Evolutionary conservation across 805 yeast species (phyloP).

Genomic region (Candida ortonii): DNA sequence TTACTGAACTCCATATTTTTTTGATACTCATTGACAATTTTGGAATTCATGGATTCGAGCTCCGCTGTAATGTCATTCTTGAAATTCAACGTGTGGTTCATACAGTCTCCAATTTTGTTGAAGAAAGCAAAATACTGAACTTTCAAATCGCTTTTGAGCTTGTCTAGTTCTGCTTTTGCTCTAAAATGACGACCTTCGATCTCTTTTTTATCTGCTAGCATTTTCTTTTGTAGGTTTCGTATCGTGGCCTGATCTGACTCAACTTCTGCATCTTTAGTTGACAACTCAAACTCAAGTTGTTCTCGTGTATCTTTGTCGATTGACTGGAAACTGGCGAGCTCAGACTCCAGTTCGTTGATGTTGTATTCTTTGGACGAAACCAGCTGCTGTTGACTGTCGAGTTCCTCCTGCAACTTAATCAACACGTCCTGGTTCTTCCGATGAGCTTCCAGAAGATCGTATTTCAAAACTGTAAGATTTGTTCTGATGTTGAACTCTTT

Average conservation of each 20-base stretch:
- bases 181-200: slow-evolving; percentile 19
- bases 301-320: slow-evolving; percentile 19
- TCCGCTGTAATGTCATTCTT: slow-evolving; percentile 65
- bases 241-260: slow-evolving; percentile 18
- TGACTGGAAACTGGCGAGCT: slow-evolving; percentile 32
- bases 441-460: slow-evolving; percentile 44
- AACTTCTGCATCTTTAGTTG: slow-evolving; percentile 20
- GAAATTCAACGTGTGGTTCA: slow-evolving; percentile 60
- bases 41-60: slow-evolving; percentile 54
- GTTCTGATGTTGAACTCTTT: slow-evolving; percentile 32
- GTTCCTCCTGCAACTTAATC: slow-evolving; percentile 53
- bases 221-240: slow-evolving; percentile 16
- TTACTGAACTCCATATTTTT: slow-evolving; percentile 21
- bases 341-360: slow-evolving; percentile 56
- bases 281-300: slow-evolving; percentile 18
- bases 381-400: slow-evolving; percentile 54
- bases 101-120: slow-evolving; percentile 52
- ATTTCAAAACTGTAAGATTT: slow-evolving; percentile 43
- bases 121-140: slow-evolving; percentile 37
- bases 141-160: slow-evolving; percentile 16
- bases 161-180: slow-evolving; percentile 19
- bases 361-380: slow-evolving; percentile 56
- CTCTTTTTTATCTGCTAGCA: slow-evolving; percentile 17
- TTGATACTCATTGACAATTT: slow-evolving; percentile 37
- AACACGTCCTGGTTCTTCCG: slow-evolving; percentile 54